These are phyloP conservation scores for Avicennia marina DNA, from an alignment of 257 asterid genomes.

Conservation along the genomic window DNA sequence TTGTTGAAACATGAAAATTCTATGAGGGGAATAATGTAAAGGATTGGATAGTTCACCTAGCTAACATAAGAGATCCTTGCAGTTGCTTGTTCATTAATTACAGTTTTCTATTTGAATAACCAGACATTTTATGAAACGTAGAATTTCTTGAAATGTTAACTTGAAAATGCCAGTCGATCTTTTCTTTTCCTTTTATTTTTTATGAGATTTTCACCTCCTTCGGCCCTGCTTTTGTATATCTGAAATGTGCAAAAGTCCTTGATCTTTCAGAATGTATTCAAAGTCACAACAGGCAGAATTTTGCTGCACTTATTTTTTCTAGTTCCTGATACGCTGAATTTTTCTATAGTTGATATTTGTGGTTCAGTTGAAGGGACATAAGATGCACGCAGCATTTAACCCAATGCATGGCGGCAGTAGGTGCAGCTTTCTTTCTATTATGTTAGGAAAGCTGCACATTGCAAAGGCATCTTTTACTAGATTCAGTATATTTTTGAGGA, in stretches of 20 bases:
- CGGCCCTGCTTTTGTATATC: neutral
- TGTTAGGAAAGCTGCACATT: too few species aligned
- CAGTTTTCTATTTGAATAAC: neutral
- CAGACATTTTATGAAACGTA: neutral
- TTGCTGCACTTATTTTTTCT: too few species aligned
- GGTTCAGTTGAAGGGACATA: too few species aligned
- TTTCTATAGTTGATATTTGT: neutral
- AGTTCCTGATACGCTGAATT: neutral
- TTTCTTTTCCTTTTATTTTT: too few species aligned
- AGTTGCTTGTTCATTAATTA: neutral
- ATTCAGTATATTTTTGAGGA: neutral
- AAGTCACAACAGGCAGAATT: too few species aligned
- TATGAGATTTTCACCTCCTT: neutral
- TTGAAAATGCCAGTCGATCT: neutral
- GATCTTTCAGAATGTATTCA: neutral
- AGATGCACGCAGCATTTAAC: too few species aligned
- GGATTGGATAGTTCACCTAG: neutral
- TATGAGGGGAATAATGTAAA: neutral
- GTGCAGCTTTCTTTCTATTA: conserved; percentile 1
- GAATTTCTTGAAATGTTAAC: neutral
- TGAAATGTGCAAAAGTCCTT: neutral
- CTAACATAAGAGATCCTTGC: neutral
- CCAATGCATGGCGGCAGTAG: neutral
- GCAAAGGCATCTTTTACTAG: neutral
- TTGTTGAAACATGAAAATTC: neutral